A percentile compares a stretch with the other conserved stretches of the same genome.
These are phyloP conservation scores for Cytospora leucostoma DNA, from an alignment of 2,329 filamentous ascomycete species.

Conservation along the genomic window DNA sequence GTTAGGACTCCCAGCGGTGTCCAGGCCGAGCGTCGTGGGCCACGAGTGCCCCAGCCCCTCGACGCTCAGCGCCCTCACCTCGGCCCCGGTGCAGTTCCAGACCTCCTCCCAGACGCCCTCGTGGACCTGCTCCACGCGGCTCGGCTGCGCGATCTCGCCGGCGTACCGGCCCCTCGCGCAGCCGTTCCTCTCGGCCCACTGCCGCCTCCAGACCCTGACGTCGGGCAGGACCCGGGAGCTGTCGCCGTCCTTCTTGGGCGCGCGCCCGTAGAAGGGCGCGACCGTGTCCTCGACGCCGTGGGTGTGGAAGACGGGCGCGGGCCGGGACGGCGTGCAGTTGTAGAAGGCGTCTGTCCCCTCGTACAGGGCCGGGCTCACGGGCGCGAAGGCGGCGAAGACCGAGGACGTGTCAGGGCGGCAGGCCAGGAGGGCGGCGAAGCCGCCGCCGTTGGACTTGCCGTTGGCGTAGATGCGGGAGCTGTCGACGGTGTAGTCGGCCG, in stretches of 20 bases:
- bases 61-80: conserved; percentile 28
- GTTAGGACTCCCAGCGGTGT: conserved; percentile 26
- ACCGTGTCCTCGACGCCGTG: conserved; percentile 29
- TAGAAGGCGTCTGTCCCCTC: conserved; percentile 28
- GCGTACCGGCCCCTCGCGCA: conserved; percentile 22
- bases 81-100: conserved; percentile 28
- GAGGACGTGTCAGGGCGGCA: conserved; percentile 29
- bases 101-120: conserved; percentile 29
- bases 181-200: conserved; percentile 30
- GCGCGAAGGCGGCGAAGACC: conserved; percentile 29
- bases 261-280: conserved; percentile 28
- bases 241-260: conserved; percentile 20
- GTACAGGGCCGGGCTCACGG: conserved; percentile 30
- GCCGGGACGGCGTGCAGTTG: conserved; percentile 26
- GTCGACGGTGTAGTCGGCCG: conserved; percentile 31
- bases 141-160: conserved; percentile 26
- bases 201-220: conserved; percentile 28
- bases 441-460: conserved; percentile 31
- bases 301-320: conserved; percentile 28
- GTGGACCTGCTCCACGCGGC: conserved; percentile 25
- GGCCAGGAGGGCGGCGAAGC: conserved; percentile 29
- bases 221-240: conserved; percentile 29
- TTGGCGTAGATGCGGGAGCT: conserved; percentile 29
- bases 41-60: conserved; percentile 30
- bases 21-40: conserved; percentile 29